Base-by-base conservation (phyloP, 805 yeast species). In the Hanseniaspora valbyensis region DNA sequence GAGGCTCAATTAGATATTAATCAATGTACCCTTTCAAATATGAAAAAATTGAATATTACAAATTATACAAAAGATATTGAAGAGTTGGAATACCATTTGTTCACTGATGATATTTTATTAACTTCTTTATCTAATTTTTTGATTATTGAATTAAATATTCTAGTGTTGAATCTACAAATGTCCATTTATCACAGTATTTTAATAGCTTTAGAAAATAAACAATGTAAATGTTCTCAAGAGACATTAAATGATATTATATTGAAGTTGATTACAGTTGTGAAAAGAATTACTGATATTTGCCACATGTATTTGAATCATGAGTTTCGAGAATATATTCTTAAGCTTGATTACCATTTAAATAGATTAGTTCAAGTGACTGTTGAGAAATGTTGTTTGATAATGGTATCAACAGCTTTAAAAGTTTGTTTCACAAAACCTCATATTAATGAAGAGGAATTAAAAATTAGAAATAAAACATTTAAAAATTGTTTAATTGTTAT, bases 361-460 rank as follows among this genome's bases (percentile, higher is more conserved):
- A 44, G 53, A 29, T 25, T 51, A 19, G 41, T 51, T 13, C 53
- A 51, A 22, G 13, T 41, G n/a, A 22, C 39, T 19, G 50, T 51
- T 3, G 53, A 45, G 24, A 44, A 45, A 30, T 28, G 39, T 10
- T 51, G 50, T 24, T 24, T 44, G 39, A 30, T 51, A 13, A 18
- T 51, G 25, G 38, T 46, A 4, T 33, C 53, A 2, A 16, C 41
- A 7, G 50, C 53, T 7, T 34, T 51, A 26, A 40, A 37, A 22
- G n/a, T 32, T 13, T 40, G 48, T 13, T 51, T 44, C 36, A 44
- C 43, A 2, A 33, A 33, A n/a, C 28, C 29, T 18, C n/a, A 16
- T 9, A 32, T 13, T 8, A 21, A 18, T 18, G 26, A 34, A 32
- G 49, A 34, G 3, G 42, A 40, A n/a, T 6, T 19, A 10, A 36